A percentile compares a stretch with the other conserved stretches of the same genome.
These are phyloP conservation scores for Rubia tinctorum DNA, from an alignment of 305 asterid species.

Conservation along the genomic window DNA sequence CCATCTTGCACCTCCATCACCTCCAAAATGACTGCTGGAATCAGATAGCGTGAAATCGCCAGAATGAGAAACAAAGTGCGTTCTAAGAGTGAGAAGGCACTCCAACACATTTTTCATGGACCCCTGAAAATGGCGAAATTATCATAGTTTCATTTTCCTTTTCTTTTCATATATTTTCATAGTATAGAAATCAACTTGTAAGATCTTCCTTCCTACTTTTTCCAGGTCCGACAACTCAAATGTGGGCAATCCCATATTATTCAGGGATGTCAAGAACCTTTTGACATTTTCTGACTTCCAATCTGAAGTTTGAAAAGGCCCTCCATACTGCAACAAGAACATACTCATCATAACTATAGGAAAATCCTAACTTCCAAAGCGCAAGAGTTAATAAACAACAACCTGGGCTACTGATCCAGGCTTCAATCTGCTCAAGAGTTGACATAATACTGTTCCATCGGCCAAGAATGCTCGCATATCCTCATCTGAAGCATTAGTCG, in stretches of 20 bases:
- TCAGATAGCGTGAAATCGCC: slow-evolving; percentile 30
- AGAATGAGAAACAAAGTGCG: slow-evolving; percentile 41
- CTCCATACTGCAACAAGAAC: slow-evolving; percentile 28
- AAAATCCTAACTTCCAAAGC: background rate
- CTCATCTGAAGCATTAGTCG: slow-evolving; percentile 72
- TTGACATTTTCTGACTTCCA: slow-evolving; percentile 38
- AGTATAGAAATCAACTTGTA: background rate
- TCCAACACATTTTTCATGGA: slow-evolving; percentile 70
- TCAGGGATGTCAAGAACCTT: slow-evolving; percentile 70
- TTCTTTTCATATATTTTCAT: too few relatives aligned
- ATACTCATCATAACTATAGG: background rate
- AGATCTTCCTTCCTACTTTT: slow-evolving; percentile 38
- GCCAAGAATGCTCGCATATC: slow-evolving; percentile 57
- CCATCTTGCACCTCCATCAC: slow-evolving; percentile 38
- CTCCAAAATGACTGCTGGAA: slow-evolving; percentile 20
- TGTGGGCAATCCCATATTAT: slow-evolving; percentile 59
- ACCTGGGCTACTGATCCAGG: slow-evolving; percentile 85
- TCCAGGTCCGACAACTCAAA: slow-evolving; percentile 71
- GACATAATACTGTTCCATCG: slow-evolving; percentile 73
- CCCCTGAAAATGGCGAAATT: slow-evolving; percentile 41
- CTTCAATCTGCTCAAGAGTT: slow-evolving; percentile 58
- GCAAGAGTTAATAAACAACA: slow-evolving; percentile 7
- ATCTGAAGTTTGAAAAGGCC: slow-evolving; percentile 35
- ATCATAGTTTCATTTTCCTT: background rate
- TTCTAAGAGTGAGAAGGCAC: slow-evolving; percentile 63